Percentiles rank a stretch among this genome's conserved stretches.
These are phyloP conservation scores for Zygosaccharomyces siamensis DNA, from an alignment of 805 yeast species.

Conservation along the genomic window DNA sequence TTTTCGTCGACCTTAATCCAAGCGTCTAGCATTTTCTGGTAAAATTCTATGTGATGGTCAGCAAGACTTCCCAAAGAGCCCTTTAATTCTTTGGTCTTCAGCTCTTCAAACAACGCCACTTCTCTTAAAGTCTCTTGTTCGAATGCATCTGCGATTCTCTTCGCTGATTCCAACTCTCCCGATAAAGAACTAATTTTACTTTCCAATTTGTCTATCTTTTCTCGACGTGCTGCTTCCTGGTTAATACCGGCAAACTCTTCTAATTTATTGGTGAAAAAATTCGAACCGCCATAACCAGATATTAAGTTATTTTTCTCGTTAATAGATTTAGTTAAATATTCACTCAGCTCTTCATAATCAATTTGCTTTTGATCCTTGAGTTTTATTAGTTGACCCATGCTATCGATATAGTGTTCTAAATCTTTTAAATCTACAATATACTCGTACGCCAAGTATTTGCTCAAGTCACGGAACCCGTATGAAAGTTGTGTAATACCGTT, in stretches of 20 bases:
- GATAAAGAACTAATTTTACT: slow-evolving; percentile 44
- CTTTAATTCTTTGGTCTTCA: slow-evolving; percentile 74
- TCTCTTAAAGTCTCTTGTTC: slow-evolving; percentile 56
- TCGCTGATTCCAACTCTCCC: slow-evolving; percentile 48
- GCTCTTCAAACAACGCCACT: slow-evolving; percentile 65
- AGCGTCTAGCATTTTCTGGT: slow-evolving; percentile 57
- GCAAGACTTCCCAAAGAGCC: slow-evolving; percentile 67
- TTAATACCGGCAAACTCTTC: slow-evolving; percentile 62
- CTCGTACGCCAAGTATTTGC: slow-evolving; percentile 62
- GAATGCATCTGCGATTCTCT: slow-evolving; percentile 46
- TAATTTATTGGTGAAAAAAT: slow-evolving; percentile 50
- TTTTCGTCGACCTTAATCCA: slow-evolving; percentile 58
- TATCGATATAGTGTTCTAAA: slow-evolving; percentile 71
- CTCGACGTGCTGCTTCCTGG: slow-evolving; percentile 51
- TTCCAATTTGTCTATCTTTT: slow-evolving; percentile 48
- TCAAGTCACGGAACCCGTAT: slow-evolving; percentile 40
- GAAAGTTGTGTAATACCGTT: slow-evolving; percentile 44
- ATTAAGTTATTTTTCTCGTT: slow-evolving; percentile 55
- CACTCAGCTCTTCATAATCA: slow-evolving; percentile 81
- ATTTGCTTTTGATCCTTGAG: slow-evolving; percentile 86
- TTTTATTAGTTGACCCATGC: slow-evolving; percentile 64
- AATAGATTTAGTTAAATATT: slow-evolving; percentile 67
- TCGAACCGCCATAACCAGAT: slow-evolving; percentile 49
- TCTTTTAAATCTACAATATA: slow-evolving; percentile 81
- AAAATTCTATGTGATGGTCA: slow-evolving; percentile 70